phyloP scores from a whole-genome alignment of 2,329 filamentous ascomycete species.

The Sporothrix protearum region DNA sequence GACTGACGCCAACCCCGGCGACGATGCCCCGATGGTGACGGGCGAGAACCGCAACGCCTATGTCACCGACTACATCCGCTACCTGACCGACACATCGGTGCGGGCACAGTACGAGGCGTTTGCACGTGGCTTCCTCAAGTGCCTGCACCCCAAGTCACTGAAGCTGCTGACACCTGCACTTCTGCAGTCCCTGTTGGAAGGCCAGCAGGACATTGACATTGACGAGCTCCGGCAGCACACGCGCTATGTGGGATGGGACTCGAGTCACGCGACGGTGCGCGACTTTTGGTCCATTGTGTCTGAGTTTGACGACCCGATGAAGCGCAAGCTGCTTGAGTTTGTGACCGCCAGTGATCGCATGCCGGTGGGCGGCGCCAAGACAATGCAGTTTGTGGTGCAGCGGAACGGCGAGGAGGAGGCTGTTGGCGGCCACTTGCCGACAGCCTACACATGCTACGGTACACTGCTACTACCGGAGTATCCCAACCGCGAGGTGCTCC shows the following conservation, averaged over 20 bases:
- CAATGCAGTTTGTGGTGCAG: constrained; percentile 79
- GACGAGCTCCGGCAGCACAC: constrained; percentile 65
- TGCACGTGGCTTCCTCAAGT: constrained; percentile 71
- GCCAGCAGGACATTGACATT: constrained; percentile 75
- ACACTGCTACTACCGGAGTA: constrained; percentile 85
- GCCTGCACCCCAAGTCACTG: constrained; percentile 67
- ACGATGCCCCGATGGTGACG: constrained; percentile 65
- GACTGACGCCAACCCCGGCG: constrained; percentile 12
- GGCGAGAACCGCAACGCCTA: constrained; percentile 74
- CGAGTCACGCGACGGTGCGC: constrained; percentile 63
- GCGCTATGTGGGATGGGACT: constrained; percentile 78
- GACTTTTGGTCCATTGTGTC: constrained; percentile 84
- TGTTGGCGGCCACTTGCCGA: constrained; percentile 63
- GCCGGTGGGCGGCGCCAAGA: constrained; percentile 79
- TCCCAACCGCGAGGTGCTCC: constrained; percentile 63
- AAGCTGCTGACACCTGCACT: constrained; percentile 66
- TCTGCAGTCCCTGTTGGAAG: constrained; percentile 78
- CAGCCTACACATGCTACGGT: constrained; percentile 90
- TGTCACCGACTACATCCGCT: constrained; percentile 78
- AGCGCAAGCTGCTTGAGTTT: constrained; percentile 79
- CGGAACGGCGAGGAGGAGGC: constrained; percentile 64
- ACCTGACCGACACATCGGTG: constrained; percentile 76
- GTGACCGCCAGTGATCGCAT: constrained; percentile 90
- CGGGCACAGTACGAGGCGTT: constrained; percentile 77
- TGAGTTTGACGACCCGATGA: constrained; percentile 63